A percentile compares a stretch with the other conserved stretches of the same genome.
Evolutionary conservation across 1,284 basidiomycete species (phyloP).

Genomic region (Filobasidium uniguttulatum): DNA sequence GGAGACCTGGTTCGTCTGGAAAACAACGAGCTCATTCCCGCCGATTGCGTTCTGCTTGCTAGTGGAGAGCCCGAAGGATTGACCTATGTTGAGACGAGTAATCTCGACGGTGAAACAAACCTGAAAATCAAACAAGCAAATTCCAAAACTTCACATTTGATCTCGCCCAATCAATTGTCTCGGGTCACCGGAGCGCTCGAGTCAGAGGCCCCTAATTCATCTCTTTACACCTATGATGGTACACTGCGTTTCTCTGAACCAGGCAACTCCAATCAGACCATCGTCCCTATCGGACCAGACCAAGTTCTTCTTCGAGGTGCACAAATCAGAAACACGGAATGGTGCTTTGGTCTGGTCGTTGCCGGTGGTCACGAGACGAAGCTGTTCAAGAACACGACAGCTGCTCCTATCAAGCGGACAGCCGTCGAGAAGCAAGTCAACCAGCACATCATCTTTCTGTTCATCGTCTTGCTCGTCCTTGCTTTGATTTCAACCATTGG

Average conservation of each 20-base stretch:
- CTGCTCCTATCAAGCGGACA: constrained; percentile 90
- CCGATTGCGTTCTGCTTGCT: constrained; percentile 75
- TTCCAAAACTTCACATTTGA: constrained; percentile 62
- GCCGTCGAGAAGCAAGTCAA: constrained; percentile 95
- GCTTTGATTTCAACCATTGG: constrained; percentile 88
- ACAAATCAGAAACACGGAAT: constrained; percentile 89
- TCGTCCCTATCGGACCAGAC: constrained; percentile 84
- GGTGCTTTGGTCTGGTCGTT: constrained; percentile 87
- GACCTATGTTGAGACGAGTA: constrained; percentile 95
- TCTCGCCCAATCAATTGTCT: constrained; percentile 59
- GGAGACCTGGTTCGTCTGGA: constrained; percentile 88
- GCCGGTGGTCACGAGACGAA: constrained; percentile 99
- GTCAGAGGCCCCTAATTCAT: constrained; percentile 95
- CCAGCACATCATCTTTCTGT: constrained; percentile 89
- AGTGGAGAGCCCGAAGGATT: constrained; percentile 93
- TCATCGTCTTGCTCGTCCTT: constrained; percentile 70
- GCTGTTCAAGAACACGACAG: constrained; percentile 86
- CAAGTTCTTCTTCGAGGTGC: constrained; percentile 89
- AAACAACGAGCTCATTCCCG: constrained; percentile 88
- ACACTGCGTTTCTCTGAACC: constrained; percentile 49
- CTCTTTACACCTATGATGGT: constrained; percentile 86
- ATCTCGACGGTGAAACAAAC: constrained; percentile 96
- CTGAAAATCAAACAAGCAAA: constrained; percentile 97
- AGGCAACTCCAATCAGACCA: constrained; percentile 41
- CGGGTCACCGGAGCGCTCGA: constrained; percentile 67